A percentile compares a stretch with the other conserved stretches of the same genome.
Conservation (phyloP, 192 early-diverging fungal species). For the Backusella luteola region DNA sequence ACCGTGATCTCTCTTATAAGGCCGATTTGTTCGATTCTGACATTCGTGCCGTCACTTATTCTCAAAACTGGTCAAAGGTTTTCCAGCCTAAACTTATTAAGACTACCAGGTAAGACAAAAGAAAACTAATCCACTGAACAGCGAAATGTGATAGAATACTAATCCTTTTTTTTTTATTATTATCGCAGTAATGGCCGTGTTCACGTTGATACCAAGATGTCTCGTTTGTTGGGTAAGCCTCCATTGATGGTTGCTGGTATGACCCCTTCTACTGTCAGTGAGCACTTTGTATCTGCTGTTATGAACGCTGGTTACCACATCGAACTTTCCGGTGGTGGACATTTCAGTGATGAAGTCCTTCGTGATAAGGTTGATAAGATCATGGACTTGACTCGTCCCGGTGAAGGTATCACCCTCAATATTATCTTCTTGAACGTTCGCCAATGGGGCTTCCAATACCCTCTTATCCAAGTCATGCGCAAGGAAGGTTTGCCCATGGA, state of each 20-base stretch:
- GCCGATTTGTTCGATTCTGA: slow-evolving; percentile 78
- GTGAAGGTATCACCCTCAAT: slow-evolving; percentile 90
- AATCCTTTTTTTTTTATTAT: slow-evolving; percentile 3
- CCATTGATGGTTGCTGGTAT: slow-evolving; percentile 96
- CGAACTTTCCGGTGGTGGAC: slow-evolving; percentile 90
- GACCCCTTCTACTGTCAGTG: slow-evolving; percentile 84
- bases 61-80: slow-evolving; percentile 82
- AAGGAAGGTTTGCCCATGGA: slow-evolving; percentile 84
- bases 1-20: slow-evolving; percentile 67
- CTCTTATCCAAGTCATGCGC: slow-evolving; percentile 74
- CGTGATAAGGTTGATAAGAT: slow-evolving; percentile 72
- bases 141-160: neutral
- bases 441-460: slow-evolving; percentile 93
- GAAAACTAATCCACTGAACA: neutral
- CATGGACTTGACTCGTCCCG: slow-evolving; percentile 65
- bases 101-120: slow-evolving; percentile 41
- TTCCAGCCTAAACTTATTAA: slow-evolving; percentile 85
- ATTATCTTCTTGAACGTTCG: slow-evolving; percentile 87
- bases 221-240: slow-evolving; percentile 80
- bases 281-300: slow-evolving; percentile 77
- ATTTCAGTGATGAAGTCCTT: slow-evolving; percentile 72
- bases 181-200: slow-evolving; percentile 54
- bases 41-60: slow-evolving; percentile 67
- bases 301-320: slow-evolving; percentile 90
- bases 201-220: slow-evolving; percentile 87